Evolutionary conservation across 73 alveolate genomes (phyloP), one percentile per base, ranked within the genome.

Genomic region (Paramecium caudatum): DNA sequence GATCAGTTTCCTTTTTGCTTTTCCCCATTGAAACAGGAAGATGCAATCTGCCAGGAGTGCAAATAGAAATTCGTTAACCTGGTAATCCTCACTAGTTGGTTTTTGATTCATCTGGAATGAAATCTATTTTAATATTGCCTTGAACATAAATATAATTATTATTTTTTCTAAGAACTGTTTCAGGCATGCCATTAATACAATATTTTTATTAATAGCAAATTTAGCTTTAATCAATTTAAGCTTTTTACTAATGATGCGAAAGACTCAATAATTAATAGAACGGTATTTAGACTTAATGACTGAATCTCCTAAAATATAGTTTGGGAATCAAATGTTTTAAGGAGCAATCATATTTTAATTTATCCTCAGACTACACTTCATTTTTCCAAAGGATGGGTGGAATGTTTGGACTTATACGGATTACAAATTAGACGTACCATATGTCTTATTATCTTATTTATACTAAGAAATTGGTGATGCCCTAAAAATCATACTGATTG

Each of bases 61-160:
- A 15, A 74, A 39, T 74, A 8, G 88, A 74, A 43, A 41, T 74
- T 3, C 36, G 88, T 19, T 13, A 16, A 13, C 43, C 88, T 17
- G 32, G 32, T 41, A 41, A 21, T 23, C 88, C 69, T 8, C 9
- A 6, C 2, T 25, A 41, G 47, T 74, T 36, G 27, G 62, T 69
- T 36, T 74, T 37, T 13, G 88, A 74, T 74, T 74, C 88, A 1
- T 37, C 25, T 21, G 68, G 88, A 41, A 37, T 74, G 70, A 74
- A 74, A 17, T 74, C 88, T 13, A 74, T 74, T 8, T 45, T 37
- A 39, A 39, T 74, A 74, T 37, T 74, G 32, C 69, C 68, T 37
- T 74, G 88, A 74, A 65, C 16, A 30, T 33, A 65, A 32, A 65
- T 19, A 25, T 17, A 27, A 55, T 55, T 37, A 55, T 27, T 55